Conservation (phyloP, 2,329 filamentous ascomycete genomes). For the Penicillium hordei region DNA sequence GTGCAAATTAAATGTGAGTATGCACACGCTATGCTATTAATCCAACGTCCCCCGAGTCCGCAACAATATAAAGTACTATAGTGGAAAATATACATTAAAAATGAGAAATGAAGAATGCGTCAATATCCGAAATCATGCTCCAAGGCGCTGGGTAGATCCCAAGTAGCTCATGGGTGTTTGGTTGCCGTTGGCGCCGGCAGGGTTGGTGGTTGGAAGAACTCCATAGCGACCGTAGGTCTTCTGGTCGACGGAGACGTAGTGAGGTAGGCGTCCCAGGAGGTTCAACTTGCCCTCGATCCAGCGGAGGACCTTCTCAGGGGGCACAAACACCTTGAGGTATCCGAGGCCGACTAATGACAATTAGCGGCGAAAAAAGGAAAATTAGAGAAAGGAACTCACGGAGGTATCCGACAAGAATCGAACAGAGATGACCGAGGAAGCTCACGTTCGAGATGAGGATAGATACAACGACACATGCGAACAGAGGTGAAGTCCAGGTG, state of each 20-base stretch:
- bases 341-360: constrained; percentile 68
- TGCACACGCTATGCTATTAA: constrained; percentile 25
- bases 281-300: constrained; percentile 90
- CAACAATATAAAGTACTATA: constrained; percentile 16
- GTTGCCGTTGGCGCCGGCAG: constrained; percentile 31
- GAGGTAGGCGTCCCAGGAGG: constrained; percentile 76
- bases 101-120: constrained; percentile 13
- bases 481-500: constrained; percentile 87
- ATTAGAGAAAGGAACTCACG: constrained; percentile 56
- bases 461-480: constrained; percentile 70
- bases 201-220: constrained; percentile 65
- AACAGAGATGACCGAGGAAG: constrained; percentile 82
- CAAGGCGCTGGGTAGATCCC: constrained; percentile 64
- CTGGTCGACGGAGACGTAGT: constrained; percentile 92
- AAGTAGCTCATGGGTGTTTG: constrained; percentile 59
- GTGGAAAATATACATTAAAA: constrained; percentile 37
- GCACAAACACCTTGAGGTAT: constrained; percentile 84
- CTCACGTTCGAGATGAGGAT: constrained; percentile 79
- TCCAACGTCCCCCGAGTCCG: constrained; percentile 6
- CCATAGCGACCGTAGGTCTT: constrained; percentile 94
- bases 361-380: constrained; percentile 8
- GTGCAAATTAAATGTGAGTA: constrained; percentile 27
- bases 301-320: constrained; percentile 81
- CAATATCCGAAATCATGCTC: constrained; percentile 53
- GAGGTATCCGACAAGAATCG: constrained; percentile 78